phyloP scores from a whole-genome alignment of 352 stramenopile species.

The Globisporangium rhizosaccharum region DNA sequence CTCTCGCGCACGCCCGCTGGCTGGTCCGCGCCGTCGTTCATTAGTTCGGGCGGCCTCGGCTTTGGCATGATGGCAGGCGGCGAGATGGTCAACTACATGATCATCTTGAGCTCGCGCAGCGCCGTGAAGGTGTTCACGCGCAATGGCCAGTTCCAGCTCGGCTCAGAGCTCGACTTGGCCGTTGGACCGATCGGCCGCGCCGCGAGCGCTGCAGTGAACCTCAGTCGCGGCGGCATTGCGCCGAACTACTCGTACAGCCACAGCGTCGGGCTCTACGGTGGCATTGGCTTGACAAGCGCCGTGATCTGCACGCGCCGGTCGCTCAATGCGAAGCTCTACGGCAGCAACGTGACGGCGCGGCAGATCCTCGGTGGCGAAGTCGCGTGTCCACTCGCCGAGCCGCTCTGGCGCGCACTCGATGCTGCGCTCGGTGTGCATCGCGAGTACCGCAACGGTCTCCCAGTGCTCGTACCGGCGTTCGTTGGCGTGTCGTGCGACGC shows the following conservation, averaged over 20 bases:
- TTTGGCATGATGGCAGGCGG: constrained; percentile 85
- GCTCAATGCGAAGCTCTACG: constrained; percentile 71
- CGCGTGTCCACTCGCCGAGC: constrained; percentile 47
- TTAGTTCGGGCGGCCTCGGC: constrained; percentile 61
- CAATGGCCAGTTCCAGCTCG: constrained; percentile 72
- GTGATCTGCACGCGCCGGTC: constrained; percentile 74
- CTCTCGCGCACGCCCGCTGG: constrained; percentile 64
- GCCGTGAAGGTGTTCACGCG: constrained; percentile 78
- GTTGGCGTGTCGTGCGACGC: constrained; percentile 45
- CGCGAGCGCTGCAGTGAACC: constrained; percentile 54
- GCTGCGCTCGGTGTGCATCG: constrained; percentile 49
- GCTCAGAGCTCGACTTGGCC: constrained; percentile 64
- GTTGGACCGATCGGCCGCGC: constrained; percentile 66
- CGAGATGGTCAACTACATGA: constrained; percentile 79
- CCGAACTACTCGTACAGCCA: constrained; percentile 83
- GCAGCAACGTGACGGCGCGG: constrained; percentile 47
- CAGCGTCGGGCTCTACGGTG: constrained; percentile 67
- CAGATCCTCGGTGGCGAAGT: constrained; percentile 70
- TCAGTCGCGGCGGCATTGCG: constrained; percentile 52
- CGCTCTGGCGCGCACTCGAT: constrained; percentile 64
- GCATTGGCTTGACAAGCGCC: constrained; percentile 59
- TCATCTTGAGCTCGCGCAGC: constrained; percentile 66
- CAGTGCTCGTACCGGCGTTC: constrained; percentile 39
- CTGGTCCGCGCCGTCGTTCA: constrained; percentile 72
- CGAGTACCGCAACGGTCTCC: constrained; percentile 60